phyloP scores from a whole-genome alignment of 148 eudicot genomes.

The Fallopia convolvulus region DNA sequence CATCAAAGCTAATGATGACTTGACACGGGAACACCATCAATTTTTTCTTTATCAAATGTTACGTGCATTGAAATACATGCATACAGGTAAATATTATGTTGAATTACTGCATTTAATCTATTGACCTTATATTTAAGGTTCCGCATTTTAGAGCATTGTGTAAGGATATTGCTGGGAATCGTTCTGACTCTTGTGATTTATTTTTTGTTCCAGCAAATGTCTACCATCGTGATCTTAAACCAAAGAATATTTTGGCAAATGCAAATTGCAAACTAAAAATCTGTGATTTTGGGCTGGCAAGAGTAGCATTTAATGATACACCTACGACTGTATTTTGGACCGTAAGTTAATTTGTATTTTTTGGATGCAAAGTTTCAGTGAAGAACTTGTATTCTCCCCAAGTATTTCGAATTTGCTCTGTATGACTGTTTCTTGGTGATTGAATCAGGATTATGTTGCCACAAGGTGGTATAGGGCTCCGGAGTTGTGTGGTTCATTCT shows the following conservation, averaged over 20 bases:
- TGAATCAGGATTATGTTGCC: constrained; percentile 81
- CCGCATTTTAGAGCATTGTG: background rate
- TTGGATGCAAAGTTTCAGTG: background rate
- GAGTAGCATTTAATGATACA: constrained; percentile 84
- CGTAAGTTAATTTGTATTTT: constrained; percentile 30
- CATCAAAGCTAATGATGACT: constrained; percentile 83
- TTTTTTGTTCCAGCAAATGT: constrained; percentile 70
- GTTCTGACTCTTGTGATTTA: constrained; percentile 9
- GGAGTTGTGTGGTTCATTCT: constrained; percentile 90
- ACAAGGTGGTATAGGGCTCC: constrained; percentile 98
- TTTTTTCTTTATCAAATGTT: constrained; percentile 90
- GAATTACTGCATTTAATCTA: background rate
- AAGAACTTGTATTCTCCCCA: background rate
- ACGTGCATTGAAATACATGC: constrained; percentile 87
- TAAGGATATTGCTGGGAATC: background rate
- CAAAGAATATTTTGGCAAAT: constrained; percentile 88
- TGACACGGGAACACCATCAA: constrained; percentile 82
- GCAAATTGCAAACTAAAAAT: constrained; percentile 92
- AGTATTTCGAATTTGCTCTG: background rate
- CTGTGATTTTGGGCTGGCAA: constrained; percentile 89
- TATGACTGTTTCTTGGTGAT: background rate
- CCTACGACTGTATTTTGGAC: constrained; percentile 83
- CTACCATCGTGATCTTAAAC: constrained; percentile 91
- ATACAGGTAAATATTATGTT: constrained; percentile 44
- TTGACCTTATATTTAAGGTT: background rate